Percentiles rank a stretch among this genome's conserved stretches.
Evolutionary conservation across 176 grass and related monocot genomes (phyloP).

Genomic region (Miscanthus lutarioriparius): DNA sequence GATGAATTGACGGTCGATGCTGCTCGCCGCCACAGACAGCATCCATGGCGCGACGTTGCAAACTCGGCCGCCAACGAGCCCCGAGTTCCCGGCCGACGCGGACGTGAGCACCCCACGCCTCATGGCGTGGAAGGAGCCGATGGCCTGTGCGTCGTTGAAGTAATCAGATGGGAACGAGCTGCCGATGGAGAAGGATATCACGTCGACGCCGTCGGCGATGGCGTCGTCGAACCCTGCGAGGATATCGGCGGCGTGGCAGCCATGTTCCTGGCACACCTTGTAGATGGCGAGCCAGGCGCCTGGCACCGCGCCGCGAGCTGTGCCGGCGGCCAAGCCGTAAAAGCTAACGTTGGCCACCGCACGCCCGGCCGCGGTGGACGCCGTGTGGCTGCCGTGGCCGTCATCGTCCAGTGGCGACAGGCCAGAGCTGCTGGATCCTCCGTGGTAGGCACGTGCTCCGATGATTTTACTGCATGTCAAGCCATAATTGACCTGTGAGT

Average conservation of each 20-base stretch:
- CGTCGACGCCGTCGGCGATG: background rate
- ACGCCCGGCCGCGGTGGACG: background rate
- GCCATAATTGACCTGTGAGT: too few species aligned
- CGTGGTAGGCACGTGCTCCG: too few species aligned
- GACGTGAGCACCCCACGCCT: background rate
- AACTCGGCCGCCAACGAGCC: background rate
- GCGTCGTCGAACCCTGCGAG: constrained; percentile 18
- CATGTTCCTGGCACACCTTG: constrained; percentile 33
- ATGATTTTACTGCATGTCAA: too few species aligned
- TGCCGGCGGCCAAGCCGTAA: background rate
- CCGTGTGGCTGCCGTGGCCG: background rate
- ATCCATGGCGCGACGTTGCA: constrained; percentile 43
- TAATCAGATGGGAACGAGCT: fast-evolving
- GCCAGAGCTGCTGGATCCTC: too few species aligned
- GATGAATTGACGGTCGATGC: constrained; percentile 26
- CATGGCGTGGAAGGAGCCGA: constrained; percentile 2
- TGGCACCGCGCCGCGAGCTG: background rate
- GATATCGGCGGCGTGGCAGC: fast-evolving
- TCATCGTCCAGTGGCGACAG: too few species aligned
- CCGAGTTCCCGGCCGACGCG: background rate
- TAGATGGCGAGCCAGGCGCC: constrained; percentile 29
- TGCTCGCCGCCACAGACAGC: constrained; percentile 33
- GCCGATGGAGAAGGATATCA: constrained; percentile 10
- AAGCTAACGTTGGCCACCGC: background rate
- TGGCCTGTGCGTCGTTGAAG: background rate